Percentiles rank a stretch among this genome's conserved stretches.
Conservation (phyloP, 148 eudicot species). For the Heliamphora exappendiculata region DNA sequence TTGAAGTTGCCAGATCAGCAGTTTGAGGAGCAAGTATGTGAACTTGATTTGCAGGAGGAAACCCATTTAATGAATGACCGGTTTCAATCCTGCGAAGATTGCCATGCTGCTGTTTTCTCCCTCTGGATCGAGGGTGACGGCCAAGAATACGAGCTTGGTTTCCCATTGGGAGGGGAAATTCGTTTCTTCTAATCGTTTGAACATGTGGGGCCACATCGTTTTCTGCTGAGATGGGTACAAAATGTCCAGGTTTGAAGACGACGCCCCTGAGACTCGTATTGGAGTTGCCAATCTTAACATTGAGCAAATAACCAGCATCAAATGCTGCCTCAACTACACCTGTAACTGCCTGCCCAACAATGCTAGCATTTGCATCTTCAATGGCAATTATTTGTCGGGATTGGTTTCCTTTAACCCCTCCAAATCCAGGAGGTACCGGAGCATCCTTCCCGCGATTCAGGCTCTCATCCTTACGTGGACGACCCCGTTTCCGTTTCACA, state of each 20-base stretch:
- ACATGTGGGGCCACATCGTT: slow-evolving; percentile 80
- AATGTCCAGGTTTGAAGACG: slow-evolving; percentile 86
- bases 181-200: slow-evolving; percentile 57
- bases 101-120: slow-evolving; percentile 24
- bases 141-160: slow-evolving; percentile 21
- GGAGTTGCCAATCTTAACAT: slow-evolving; percentile 59
- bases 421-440: slow-evolving; percentile 28
- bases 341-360: slow-evolving; percentile 43
- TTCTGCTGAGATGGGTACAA: slow-evolving; percentile 61
- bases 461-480: slow-evolving; percentile 74
- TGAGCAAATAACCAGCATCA: slow-evolving; percentile 48
- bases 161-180: slow-evolving; percentile 35
- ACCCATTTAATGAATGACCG: slow-evolving; percentile 32
- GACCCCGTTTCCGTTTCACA: slow-evolving; percentile 75
- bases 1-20: slow-evolving; percentile 13
- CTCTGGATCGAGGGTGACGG: slow-evolving; percentile 26
- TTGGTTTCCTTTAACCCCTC: slow-evolving; percentile 8
- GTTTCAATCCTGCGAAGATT: slow-evolving; percentile 2
- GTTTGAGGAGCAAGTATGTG: slow-evolving; percentile 6
- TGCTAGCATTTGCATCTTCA: slow-evolving; percentile 14
- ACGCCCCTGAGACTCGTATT: slow-evolving; percentile 61
- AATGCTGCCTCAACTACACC: slow-evolving; percentile 44
- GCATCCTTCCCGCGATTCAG: slow-evolving; percentile 20
- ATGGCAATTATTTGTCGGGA: slow-evolving; percentile 13
- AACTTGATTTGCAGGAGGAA: slow-evolving; percentile 26